A percentile compares a stretch with the other conserved stretches of the same genome.
Conservation (phyloP, 108 stramenopile species). For the Fragilaria crotonensis region DNA sequence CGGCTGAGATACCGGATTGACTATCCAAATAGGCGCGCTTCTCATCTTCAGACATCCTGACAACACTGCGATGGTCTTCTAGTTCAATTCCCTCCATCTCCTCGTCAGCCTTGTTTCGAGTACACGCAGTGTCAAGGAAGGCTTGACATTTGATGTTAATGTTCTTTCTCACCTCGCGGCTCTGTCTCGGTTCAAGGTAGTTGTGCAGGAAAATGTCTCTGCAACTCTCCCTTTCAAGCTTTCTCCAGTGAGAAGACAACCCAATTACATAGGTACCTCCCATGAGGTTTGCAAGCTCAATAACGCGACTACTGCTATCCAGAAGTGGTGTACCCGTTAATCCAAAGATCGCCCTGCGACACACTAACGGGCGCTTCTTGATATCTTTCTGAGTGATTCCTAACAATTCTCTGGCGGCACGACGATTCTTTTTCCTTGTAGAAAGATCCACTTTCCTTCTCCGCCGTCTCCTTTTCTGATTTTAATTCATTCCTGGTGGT, state of each 20-base stretch:
- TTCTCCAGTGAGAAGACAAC: constrained; percentile 59
- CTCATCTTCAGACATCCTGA: constrained; percentile 38
- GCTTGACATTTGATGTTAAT: constrained; percentile 18
- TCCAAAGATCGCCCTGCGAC: constrained; percentile 48
- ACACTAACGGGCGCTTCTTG: constrained; percentile 40
- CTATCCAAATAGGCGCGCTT: constrained; percentile 35
- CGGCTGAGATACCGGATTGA: constrained; percentile 32
- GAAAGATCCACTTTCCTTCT: constrained; percentile 2
- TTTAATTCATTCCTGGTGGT: constrained; percentile 38
- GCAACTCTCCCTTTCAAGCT: constrained; percentile 49
- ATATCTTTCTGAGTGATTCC: constrained; percentile 57
- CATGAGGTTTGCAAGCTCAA: constrained; percentile 72
- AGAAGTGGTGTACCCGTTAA: constrained; percentile 70
- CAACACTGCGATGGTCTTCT: constrained; percentile 10
- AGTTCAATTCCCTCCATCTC: constrained; percentile 44
- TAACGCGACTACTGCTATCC: constrained; percentile 56
- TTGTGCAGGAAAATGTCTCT: constrained; percentile 60
- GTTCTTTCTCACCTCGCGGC: constrained; percentile 51
- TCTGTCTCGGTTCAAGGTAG: constrained; percentile 47
- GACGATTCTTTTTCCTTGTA: constrained; percentile 49
- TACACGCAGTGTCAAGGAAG: constrained; percentile 39
- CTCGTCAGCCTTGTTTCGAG: constrained; percentile 37
- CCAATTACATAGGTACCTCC: constrained; percentile 61
- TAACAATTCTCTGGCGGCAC: constrained; percentile 58
- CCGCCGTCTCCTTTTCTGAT: constrained; percentile 25